Conservation (phyloP, 805 yeast species). For the Candida multigemmis region DNA sequence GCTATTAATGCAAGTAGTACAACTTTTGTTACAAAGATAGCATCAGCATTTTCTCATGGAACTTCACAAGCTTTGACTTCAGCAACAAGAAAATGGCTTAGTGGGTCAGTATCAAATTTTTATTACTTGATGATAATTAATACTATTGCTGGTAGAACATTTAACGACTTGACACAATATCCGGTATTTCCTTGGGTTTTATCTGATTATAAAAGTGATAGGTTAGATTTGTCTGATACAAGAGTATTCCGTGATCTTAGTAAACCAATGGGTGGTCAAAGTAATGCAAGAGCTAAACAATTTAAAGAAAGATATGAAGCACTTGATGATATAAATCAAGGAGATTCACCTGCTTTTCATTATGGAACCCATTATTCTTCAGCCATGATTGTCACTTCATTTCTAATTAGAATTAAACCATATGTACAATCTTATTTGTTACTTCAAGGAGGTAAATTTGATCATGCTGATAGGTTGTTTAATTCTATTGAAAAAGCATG, state of each 20-base stretch:
- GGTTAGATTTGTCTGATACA: constrained; percentile 56
- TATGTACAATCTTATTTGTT: constrained; percentile 70
- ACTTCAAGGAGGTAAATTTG: constrained; percentile 83
- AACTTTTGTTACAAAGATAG: constrained; percentile 18
- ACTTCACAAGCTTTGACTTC: constrained; percentile 18
- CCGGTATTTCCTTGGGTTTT: constrained; percentile 92
- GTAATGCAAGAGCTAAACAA: constrained; percentile 45
- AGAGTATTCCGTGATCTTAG: constrained; percentile 63
- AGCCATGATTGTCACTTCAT: constrained; percentile 87
- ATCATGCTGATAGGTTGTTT: constrained; percentile 79
- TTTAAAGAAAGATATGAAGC: constrained; percentile 72
- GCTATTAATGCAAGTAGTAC: constrained; percentile 27
- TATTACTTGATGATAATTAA: constrained; percentile 73
- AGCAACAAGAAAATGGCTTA: constrained; percentile 65
- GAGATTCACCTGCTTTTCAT: constrained; percentile 66
- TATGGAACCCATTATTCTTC: constrained; percentile 92
- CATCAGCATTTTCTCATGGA: constrained; percentile 28
- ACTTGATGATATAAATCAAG: constrained; percentile 50
- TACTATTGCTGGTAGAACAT: constrained; percentile 81
- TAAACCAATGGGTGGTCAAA: constrained; percentile 91
- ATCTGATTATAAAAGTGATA: constrained; percentile 69
- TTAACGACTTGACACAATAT: constrained; percentile 82
- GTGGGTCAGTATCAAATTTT: constrained; percentile 75
- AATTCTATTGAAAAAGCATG: constrained; percentile 70
- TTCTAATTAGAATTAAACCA: constrained; percentile 67